Evolutionary conservation across 352 stramenopile species (phyloP).

Genomic region (Globisporangium lucens): DNA sequence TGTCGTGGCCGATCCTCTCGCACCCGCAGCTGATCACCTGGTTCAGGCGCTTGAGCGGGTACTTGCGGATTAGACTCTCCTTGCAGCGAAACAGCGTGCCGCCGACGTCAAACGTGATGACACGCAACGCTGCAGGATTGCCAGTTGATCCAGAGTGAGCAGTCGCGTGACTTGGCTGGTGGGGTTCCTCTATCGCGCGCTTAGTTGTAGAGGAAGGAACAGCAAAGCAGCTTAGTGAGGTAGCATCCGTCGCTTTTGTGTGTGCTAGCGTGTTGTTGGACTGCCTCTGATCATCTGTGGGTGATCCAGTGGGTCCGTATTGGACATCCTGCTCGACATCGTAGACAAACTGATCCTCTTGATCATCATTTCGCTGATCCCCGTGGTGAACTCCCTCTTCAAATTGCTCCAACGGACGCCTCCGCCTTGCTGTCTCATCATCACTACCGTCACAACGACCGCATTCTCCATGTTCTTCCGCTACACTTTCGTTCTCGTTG

Average conservation of each 20-base stretch:
- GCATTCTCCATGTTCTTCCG: not conserved
- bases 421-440: not conserved
- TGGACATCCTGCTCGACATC: too few relatives aligned
- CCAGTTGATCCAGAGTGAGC: not conserved
- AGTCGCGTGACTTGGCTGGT: not conserved
- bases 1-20: conserved; percentile 36
- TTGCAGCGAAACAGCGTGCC: conserved; percentile 68
- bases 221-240: too few relatives aligned
- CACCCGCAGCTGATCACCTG: conserved; percentile 61
- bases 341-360: too few relatives aligned
- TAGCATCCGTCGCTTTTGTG: too few relatives aligned
- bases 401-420: not conserved
- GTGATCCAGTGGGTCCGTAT: too few relatives aligned
- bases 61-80: conserved; percentile 55
- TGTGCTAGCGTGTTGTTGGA: too few relatives aligned
- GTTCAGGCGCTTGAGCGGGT: conserved; percentile 54
- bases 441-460: not conserved
- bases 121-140: conserved; percentile 7
- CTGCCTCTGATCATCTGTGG: too few relatives aligned
- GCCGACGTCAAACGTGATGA: conserved; percentile 64
- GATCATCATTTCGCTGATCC: too few relatives aligned
- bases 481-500: not conserved
- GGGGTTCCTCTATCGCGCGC: not conserved
- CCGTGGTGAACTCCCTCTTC: not conserved
- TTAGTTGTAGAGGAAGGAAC: not conserved